A percentile compares a stretch with the other conserved stretches of the same genome.
Conservation (phyloP, 2,329 filamentous ascomycete species). For the Pestalotiopsis sp. region DNA sequence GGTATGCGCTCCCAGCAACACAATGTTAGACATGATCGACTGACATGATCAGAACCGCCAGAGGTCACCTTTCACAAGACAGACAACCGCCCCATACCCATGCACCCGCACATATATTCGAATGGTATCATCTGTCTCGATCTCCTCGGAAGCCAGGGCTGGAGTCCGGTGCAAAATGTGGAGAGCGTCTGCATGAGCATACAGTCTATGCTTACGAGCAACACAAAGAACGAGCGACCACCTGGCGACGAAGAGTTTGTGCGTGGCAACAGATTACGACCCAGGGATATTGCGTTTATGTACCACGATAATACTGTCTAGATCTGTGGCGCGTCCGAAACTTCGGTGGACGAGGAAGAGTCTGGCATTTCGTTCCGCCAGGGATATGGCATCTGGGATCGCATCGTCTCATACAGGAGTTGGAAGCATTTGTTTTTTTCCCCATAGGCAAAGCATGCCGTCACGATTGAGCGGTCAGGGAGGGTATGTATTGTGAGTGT, state of each 20-base stretch:
- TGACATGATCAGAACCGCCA: constrained; percentile 68
- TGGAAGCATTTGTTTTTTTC: constrained; percentile 5
- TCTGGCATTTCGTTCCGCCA: constrained; percentile 17
- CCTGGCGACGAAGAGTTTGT: constrained; percentile 91
- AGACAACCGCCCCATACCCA: constrained; percentile 71
- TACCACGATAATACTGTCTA: constrained; percentile 88
- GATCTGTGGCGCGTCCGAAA: constrained; percentile 7
- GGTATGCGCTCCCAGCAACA: constrained; percentile 48
- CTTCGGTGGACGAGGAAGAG: constrained; percentile 14
- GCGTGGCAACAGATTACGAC: constrained; percentile 72
- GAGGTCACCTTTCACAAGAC: constrained; percentile 85
- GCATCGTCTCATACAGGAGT: constrained; percentile 4
- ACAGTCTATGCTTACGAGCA: constrained; percentile 97
- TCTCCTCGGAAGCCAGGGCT: constrained; percentile 81
- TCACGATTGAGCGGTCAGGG: neutral
- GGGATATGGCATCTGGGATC: constrained; percentile 1
- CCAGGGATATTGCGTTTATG: constrained; percentile 87
- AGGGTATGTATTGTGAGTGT: neutral
- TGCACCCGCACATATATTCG: constrained; percentile 96
- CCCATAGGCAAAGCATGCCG: neutral
- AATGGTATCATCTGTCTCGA: constrained; percentile 99
- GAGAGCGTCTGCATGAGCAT: constrained; percentile 97
- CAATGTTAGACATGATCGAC: neutral
- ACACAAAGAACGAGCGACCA: constrained; percentile 86
- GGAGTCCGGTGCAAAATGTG: constrained; percentile 96